Evolutionary conservation across 108 stramenopile species (phyloP).

Genomic region (Aurantiochytrium sp.): DNA sequence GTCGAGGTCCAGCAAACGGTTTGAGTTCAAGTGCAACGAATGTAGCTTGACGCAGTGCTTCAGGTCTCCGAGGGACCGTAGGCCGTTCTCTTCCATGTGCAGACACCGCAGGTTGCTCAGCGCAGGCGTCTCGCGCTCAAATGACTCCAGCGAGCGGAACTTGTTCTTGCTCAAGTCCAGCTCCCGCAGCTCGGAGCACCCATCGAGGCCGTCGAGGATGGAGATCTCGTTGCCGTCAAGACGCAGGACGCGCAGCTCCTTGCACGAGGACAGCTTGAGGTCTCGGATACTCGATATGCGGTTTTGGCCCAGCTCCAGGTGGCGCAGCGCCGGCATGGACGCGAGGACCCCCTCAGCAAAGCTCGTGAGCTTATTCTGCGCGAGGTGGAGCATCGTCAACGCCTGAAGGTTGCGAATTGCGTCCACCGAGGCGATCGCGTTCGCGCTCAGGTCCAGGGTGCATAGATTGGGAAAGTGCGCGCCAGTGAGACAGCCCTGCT

Average conservation of each 20-base stretch:
- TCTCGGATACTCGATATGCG: neutral
- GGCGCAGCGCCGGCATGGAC: slow-evolving; percentile 31
- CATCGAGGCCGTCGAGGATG: slow-evolving; percentile 35
- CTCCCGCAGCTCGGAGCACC: slow-evolving; percentile 43
- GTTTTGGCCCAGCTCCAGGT: neutral
- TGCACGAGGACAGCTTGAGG: neutral
- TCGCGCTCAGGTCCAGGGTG: slow-evolving; percentile 38
- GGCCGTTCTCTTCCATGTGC: slow-evolving; percentile 43
- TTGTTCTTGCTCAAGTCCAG: slow-evolving; percentile 45
- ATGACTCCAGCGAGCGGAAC: slow-evolving; percentile 37
- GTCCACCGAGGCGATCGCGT: slow-evolving; percentile 34
- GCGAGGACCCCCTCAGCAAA: neutral
- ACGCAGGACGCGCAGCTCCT: slow-evolving; percentile 36
- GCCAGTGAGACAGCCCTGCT: slow-evolving; percentile 1
- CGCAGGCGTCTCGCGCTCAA: neutral
- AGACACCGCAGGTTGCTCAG: slow-evolving; percentile 42
- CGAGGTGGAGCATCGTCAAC: slow-evolving; percentile 40
- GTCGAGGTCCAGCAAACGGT: slow-evolving; percentile 26
- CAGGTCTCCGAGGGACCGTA: slow-evolving; percentile 25
- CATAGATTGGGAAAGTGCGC: slow-evolving; percentile 31
- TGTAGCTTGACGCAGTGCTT: neutral
- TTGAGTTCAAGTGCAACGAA: slow-evolving; percentile 3
- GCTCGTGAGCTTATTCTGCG: slow-evolving; percentile 31
- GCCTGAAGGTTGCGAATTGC: neutral
- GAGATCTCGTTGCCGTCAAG: slow-evolving; percentile 45